Conservation (phyloP, 768 basidiomycete genomes). For the Leccinum boreale region DNA sequence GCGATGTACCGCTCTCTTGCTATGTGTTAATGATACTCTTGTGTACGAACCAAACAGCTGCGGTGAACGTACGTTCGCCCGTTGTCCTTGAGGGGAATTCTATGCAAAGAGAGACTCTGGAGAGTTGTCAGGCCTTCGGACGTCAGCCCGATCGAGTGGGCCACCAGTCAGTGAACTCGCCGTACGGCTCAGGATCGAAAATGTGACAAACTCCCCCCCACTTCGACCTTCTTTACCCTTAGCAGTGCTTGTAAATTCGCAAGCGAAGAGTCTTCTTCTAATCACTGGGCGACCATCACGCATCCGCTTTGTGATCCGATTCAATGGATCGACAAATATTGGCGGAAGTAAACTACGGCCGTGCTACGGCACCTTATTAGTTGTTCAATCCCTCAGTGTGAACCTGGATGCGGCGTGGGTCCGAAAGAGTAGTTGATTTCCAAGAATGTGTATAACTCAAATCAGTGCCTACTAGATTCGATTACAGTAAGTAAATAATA, state of each 20-base stretch:
- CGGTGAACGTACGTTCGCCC: no score
- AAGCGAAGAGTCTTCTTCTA: not conserved
- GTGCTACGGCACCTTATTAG: not conserved
- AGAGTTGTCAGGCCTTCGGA: no score
- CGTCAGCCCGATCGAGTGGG: not conserved
- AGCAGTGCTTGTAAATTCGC: not conserved
- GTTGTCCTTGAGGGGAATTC: not conserved
- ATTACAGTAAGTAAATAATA: slow-evolving; percentile 26
- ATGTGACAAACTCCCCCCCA: no score
- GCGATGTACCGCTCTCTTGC: slow-evolving; percentile 2
- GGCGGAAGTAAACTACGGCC: not conserved
- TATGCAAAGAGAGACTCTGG: no score
- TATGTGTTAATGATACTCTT: not conserved
- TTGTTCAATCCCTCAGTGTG: not conserved
- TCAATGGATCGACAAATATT: not conserved
- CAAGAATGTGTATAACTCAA: slow-evolving; percentile 6
- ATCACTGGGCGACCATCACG: not conserved
- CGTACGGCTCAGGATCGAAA: no score
- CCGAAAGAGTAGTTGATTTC: slow-evolving; percentile 6
- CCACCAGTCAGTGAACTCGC: not conserved
- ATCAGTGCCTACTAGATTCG: slow-evolving; percentile 23
- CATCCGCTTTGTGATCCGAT: not conserved
- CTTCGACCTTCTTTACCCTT: not conserved
- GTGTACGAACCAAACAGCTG: not conserved
- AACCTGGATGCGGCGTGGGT: not conserved